Evolutionary conservation across 495 filamentous ascomycete species (phyloP), one percentile per base, ranked within the genome.

Genomic region (Neurospora africana): DNA sequence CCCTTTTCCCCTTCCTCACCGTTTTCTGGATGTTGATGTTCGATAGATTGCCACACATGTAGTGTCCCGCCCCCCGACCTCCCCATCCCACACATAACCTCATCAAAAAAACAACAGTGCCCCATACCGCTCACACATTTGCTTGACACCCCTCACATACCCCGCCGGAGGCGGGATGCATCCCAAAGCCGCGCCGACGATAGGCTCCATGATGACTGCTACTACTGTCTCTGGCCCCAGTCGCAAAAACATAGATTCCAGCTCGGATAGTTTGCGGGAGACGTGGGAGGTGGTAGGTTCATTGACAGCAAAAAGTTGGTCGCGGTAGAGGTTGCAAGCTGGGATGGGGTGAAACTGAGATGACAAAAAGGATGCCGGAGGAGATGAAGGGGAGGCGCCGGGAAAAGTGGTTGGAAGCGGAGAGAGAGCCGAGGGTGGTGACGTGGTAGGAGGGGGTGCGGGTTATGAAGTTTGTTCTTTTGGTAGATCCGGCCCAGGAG

Each of bases 11-110:
- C 30, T 17, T 17, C 39, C 0, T 41, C 19, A 3, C n/a, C 41
- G 36, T 65, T 74, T 75, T 89, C 86, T 27, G 83, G 80, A 19
- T 19, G n/a, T 10, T 21, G 81, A 3, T 15, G n/a, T 10, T 44
- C 43, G n/a, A 47, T 47, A 0, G 9, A 11, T 65, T 89, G 81
- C 86, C 89, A 92, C 1, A 86, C 88, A 71, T 91, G 89, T 10
- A 89, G 73, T 4, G 83, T 87, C 0, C 37, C 37, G 4, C 37
- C 37, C 11, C 90, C 90, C 27, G 83, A 84, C 2, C 90, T 81
- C 1, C 90, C 90, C 85, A 90, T 90, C 0, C 90, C 91, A 77
- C 89, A 88, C 91, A 94, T 93, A 35, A 93, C 85, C 74, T 94
- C 91, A 74, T 94, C 91, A 5, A 92, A 80, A 67, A 93, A 89